Base-by-base conservation (phyloP, 768 basidiomycete species). In the Podaxis mareebaensis region DNA sequence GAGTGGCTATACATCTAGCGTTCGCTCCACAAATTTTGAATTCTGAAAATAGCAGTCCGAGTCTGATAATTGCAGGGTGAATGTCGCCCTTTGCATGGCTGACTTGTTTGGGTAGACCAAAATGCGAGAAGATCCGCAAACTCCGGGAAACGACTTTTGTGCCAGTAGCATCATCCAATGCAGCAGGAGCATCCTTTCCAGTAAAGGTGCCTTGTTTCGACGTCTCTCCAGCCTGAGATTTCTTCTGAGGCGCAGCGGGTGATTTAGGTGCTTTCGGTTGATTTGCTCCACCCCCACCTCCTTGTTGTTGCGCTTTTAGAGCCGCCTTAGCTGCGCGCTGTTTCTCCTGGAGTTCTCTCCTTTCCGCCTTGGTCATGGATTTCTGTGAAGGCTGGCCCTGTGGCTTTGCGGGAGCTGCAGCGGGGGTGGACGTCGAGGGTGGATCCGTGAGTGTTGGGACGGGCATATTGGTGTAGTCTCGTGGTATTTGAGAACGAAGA, bases 11-110 rank as follows among this genome's bases (percentile, higher is more conserved):
- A 70, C 95, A 96, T 64, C 97, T 82, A 5, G 97, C 96, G 75
- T 99, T 99, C 13, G 95, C 92, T 7, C 97, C 97, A 54, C 90
- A 88, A 67, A 99, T 91, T 74, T 89, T 89, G 78, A 99, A 98
- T 68, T 91, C 89, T 7, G 93, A 87, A 76, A 98, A 96, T 66
- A 95, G 87, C 33, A 98, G 80, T 10, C 93, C 96, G 8, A 98
- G 86, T 58, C 91, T 83, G 63, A 95, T 79, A 68, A 99, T 88
- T 20, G 86, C 86, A 30, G 96, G 97, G 72, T 99, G 97, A 44
- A 99, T 91, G 69, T 93, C 90, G 42, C 92, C 92, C 72, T 95
- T 93, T 60, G 83, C 79, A 60, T 81, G 80, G 40, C 76, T 79
- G 49, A 79, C 68, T 22, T 78, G 77, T 67, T 91, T 92, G 17